phyloP scores from a whole-genome alignment of 306 rosid species.

The Pueraria montana region DNA sequence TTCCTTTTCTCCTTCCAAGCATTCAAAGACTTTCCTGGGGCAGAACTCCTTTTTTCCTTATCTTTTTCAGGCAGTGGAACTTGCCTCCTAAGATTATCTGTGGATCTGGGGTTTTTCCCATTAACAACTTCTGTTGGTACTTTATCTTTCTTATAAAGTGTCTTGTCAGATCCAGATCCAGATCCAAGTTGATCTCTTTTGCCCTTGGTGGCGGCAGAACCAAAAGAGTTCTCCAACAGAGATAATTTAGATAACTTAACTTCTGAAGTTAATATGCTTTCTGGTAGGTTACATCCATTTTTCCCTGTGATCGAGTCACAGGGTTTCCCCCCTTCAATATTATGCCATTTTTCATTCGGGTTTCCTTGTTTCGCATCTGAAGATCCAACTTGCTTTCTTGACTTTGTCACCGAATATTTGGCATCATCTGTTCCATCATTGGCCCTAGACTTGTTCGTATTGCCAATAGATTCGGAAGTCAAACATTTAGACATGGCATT shows the following conservation, averaged over 20 bases:
- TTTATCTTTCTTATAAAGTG: conserved; percentile 72
- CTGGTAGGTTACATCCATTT: conserved; percentile 58
- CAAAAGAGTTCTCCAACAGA: conserved; percentile 59
- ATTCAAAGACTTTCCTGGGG: conserved; percentile 85
- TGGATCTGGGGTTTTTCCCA: conserved; percentile 66
- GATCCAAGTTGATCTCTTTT: conserved; percentile 73
- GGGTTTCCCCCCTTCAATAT: conserved; percentile 53
- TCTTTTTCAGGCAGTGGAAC: conserved; percentile 70
- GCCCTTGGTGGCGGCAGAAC: conserved; percentile 64
- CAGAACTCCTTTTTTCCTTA: conserved; percentile 76
- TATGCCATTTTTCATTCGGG: conserved; percentile 53
- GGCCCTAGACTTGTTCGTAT: conserved; percentile 47
- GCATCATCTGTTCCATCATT: conserved; percentile 50
- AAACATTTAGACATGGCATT: conserved; percentile 53
- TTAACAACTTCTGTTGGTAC: conserved; percentile 56
- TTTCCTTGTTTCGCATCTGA: conserved; percentile 56
- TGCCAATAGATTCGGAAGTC: conserved; percentile 56
- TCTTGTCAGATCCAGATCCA: conserved; percentile 70
- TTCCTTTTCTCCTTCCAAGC: conserved; percentile 99
- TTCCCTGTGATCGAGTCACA: conserved; percentile 55
- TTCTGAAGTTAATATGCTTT: conserved; percentile 52
- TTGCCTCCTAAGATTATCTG: conserved; percentile 67
- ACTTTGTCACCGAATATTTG: conserved; percentile 55
- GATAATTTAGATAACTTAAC: conserved; percentile 66
- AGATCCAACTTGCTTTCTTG: conserved; percentile 58